A percentile compares a stretch with the other conserved stretches of the same genome.
phyloP scores from a whole-genome alignment of 352 stramenopile species.

The Pythium myriotylum region DNA sequence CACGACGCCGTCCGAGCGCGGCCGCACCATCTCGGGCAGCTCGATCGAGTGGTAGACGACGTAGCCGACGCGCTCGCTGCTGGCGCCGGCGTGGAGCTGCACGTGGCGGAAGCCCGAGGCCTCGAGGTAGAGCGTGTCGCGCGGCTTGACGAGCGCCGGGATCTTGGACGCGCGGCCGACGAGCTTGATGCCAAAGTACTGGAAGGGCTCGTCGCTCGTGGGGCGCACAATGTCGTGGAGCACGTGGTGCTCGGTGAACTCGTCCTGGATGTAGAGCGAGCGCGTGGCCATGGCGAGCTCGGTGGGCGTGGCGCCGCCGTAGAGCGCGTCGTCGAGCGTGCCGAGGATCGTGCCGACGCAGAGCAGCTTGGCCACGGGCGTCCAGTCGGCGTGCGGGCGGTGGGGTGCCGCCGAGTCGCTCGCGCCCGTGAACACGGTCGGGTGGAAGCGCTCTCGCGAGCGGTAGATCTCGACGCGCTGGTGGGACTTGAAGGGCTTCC shows the following conservation, averaged over 20 bases:
- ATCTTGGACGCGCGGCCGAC: constrained; percentile 1
- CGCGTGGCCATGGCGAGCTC: constrained; percentile 4
- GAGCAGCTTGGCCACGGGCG: constrained; percentile 8
- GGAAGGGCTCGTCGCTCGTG: constrained; percentile 11
- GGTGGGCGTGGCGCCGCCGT: constrained; percentile 9
- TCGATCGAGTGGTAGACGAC: constrained; percentile 20
- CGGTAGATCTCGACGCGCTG: constrained; percentile 18
- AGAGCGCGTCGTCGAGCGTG: constrained; percentile 21
- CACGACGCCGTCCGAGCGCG: constrained; percentile 26
- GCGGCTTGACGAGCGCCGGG: constrained; percentile 6
- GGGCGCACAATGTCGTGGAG: constrained; percentile 5
- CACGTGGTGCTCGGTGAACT: constrained; percentile 7
- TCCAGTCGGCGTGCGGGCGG: background rate
- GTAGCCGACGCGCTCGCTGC: constrained; percentile 7
- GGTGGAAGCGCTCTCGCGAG: constrained; percentile 3
- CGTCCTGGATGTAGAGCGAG: constrained; percentile 11
- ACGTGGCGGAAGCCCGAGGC: background rate
- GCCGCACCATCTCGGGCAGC: background rate
- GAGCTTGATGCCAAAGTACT: constrained; percentile 13
- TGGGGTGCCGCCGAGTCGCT: background rate
- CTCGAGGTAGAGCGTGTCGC: constrained; percentile 15
- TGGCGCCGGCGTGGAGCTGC: background rate
- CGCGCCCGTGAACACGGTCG: background rate
- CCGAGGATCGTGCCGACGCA: constrained; percentile 11
- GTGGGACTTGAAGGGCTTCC: constrained; percentile 22